Evolutionary conservation across 2,329 filamentous ascomycete species (phyloP).

Genomic region (Ascochyta viciae-villosae): DNA sequence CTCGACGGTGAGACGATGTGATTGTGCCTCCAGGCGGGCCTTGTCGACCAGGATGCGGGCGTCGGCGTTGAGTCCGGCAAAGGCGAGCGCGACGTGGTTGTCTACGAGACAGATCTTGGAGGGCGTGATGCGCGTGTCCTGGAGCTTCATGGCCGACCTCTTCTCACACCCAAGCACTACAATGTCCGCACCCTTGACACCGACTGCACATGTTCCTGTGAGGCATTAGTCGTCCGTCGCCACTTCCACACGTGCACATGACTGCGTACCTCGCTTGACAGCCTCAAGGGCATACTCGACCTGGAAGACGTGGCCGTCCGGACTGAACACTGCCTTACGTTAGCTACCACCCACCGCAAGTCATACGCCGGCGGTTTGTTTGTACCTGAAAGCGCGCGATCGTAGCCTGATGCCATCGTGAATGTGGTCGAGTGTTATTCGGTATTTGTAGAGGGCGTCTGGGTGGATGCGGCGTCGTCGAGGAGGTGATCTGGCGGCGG

Average conservation of each 20-base stretch:
- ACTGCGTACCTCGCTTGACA: slow-evolving; percentile 86
- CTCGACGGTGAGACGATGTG: slow-evolving; percentile 94
- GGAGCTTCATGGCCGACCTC: slow-evolving; percentile 97
- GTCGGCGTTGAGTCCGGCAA: slow-evolving; percentile 96
- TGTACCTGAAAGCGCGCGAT: slow-evolving; percentile 98
- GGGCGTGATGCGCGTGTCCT: slow-evolving; percentile 98
- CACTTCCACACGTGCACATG: background rate
- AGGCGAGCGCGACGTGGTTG: slow-evolving; percentile 94
- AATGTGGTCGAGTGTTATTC: background rate
- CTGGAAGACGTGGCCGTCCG: slow-evolving; percentile 99
- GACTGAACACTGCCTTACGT: slow-evolving; percentile 80
- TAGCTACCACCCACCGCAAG: slow-evolving; percentile 28
- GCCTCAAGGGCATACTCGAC: slow-evolving; percentile 99
- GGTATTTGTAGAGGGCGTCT: background rate
- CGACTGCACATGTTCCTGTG: slow-evolving; percentile 93
- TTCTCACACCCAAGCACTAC: slow-evolving; percentile 99
- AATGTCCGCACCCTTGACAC: slow-evolving; percentile 92
- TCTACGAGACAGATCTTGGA: slow-evolving; percentile 98
- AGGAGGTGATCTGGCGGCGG: slow-evolving; percentile 17
- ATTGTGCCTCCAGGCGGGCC: slow-evolving; percentile 95
- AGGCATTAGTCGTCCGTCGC: slow-evolving; percentile 22
- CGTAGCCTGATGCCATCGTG: slow-evolving; percentile 91
- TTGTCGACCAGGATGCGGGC: slow-evolving; percentile 98
- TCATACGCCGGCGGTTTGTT: slow-evolving; percentile 33
- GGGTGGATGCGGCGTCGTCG: background rate